A percentile compares a stretch with the other conserved stretches of the same genome.
Conservation (phyloP, 2,329 filamentous ascomycete genomes). For the Talaromyces pinophilus region DNA sequence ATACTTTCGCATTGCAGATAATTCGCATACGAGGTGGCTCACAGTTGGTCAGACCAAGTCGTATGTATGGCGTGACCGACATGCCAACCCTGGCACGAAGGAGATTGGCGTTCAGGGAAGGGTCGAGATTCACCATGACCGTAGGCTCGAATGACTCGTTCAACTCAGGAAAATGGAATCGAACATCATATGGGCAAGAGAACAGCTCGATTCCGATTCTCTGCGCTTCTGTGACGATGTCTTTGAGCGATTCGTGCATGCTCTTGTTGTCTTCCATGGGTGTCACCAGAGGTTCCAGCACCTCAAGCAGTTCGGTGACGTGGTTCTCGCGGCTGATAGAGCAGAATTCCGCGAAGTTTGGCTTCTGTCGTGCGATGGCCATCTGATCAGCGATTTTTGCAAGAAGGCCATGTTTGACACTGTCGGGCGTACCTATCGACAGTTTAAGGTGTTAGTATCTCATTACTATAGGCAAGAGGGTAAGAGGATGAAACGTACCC, state of each 20-base stretch:
- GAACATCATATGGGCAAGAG: slow-evolving; percentile 32
- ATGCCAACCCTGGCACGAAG: slow-evolving; percentile 6
- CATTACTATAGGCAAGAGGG: neutral
- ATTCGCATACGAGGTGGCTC: neutral
- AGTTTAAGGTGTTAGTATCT: neutral
- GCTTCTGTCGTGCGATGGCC: slow-evolving; percentile 25
- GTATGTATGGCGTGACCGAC: slow-evolving; percentile 16
- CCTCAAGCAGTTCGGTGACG: slow-evolving; percentile 27
- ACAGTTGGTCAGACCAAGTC: slow-evolving; percentile 7
- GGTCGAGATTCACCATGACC: slow-evolving; percentile 32
- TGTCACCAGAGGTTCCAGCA: slow-evolving; percentile 30
- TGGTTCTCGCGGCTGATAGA: slow-evolving; percentile 27
- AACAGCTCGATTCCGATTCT: slow-evolving; percentile 33
- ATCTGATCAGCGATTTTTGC: slow-evolving; percentile 29
- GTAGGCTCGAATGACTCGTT: slow-evolving; percentile 30
- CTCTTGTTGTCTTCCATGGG: slow-evolving; percentile 16
- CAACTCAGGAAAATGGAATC: slow-evolving; percentile 30
- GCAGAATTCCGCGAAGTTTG: slow-evolving; percentile 31
- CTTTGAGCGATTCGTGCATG: slow-evolving; percentile 27
- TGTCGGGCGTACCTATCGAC: slow-evolving; percentile 26
- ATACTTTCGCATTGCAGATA: slow-evolving; percentile 5
- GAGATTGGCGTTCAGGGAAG: neutral
- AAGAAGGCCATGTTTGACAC: slow-evolving; percentile 28
- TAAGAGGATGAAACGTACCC: slow-evolving; percentile 26
- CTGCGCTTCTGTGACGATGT: slow-evolving; percentile 34